Base-by-base conservation (phyloP, 2,329 filamentous ascomycete species). In the Anthostomella pinea region DNA sequence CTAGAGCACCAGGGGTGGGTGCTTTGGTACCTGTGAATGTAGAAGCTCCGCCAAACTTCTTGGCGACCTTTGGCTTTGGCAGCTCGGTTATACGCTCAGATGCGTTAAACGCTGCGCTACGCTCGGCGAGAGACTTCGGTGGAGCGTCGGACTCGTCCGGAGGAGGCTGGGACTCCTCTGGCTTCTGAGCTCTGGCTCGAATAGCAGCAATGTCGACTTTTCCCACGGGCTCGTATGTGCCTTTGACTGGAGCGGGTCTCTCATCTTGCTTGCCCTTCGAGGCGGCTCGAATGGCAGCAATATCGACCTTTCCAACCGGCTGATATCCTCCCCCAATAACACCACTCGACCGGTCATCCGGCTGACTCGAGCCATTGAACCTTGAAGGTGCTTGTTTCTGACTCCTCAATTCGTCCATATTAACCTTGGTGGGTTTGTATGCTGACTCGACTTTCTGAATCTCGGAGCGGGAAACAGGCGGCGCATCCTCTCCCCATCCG, bases 151-250 rank as follows among this genome's bases (percentile, higher is more conserved):
- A 67, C 11, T 64, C 58, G 19, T 70, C 65, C 28, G 58, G 51
- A 27, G 56, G 56, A 24, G 67, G 64, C 30, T 53, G 45, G n/a
- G 51, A 20, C 19, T 59, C 53, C 19, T 65, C 59, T 30, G 77
- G 77, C 47, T 79, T 84, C 63, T 93, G 86, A 5, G 88, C 84
- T 63, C 80, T 84, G 15, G 91, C 84, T 47, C 87, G 81, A 57
- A 98, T 96, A 15, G 91, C 90, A 27, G 87, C 87, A 63, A 98
- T 97, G 52, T 98, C 93, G 8, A 98, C 91, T 67, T 96, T 97
- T 30, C 93, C 93, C 14, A 97, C 73, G 2, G 93, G 93, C 63
- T 97, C 86, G 58, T 98, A 98, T 16, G 90, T 79, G 26, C 93
- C 93, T 66, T 95, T 97, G 14, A 97, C 87, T 5, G 81, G 77